Evolutionary conservation across 768 basidiomycete species (phyloP).

Genomic region (Daedaleopsis nitida): DNA sequence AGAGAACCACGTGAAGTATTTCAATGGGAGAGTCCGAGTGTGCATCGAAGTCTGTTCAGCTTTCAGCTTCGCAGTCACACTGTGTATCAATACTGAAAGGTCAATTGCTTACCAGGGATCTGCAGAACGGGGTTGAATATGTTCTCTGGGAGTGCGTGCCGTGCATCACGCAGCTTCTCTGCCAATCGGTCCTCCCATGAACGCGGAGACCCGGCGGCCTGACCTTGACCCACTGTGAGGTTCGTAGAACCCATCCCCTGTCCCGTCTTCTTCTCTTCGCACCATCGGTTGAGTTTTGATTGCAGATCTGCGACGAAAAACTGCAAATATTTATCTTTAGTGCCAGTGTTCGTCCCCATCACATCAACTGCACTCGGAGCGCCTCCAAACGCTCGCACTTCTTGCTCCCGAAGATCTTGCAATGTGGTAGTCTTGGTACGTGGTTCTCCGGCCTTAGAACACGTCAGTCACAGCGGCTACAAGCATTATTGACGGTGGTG

Average conservation of each 20-base stretch:
- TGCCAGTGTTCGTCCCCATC: conserved; percentile 29
- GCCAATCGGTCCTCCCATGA: too few relatives aligned
- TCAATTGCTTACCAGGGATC: not conserved
- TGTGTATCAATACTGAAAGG: not conserved
- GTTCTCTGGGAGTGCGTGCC: not conserved
- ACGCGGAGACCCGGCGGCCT: too few relatives aligned
- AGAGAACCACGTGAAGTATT: conserved; percentile 44
- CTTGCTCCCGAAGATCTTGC: not conserved
- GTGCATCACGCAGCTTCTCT: too few relatives aligned
- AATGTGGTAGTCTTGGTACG: not conserved
- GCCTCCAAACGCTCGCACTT: not conserved
- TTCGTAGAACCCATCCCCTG: too few relatives aligned
- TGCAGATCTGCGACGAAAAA: conserved; percentile 29
- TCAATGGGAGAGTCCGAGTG: conserved; percentile 46
- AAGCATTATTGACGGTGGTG: too few relatives aligned
- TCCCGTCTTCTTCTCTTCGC: conserved; percentile 10
- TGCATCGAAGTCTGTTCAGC: conserved; percentile 39
- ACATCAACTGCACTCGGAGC: not conserved
- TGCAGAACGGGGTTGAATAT: not conserved
- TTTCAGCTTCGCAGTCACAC: not conserved
- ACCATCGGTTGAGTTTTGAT: conserved; percentile 16
- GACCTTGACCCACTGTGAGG: too few relatives aligned
- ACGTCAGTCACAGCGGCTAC: not conserved
- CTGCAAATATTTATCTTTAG: conserved; percentile 36
- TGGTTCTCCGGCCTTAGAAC: not conserved